Evolutionary conservation across 1,284 basidiomycete species (phyloP), one percentile per base, ranked within the genome.

Genomic region (Prillingera fragicola): DNA sequence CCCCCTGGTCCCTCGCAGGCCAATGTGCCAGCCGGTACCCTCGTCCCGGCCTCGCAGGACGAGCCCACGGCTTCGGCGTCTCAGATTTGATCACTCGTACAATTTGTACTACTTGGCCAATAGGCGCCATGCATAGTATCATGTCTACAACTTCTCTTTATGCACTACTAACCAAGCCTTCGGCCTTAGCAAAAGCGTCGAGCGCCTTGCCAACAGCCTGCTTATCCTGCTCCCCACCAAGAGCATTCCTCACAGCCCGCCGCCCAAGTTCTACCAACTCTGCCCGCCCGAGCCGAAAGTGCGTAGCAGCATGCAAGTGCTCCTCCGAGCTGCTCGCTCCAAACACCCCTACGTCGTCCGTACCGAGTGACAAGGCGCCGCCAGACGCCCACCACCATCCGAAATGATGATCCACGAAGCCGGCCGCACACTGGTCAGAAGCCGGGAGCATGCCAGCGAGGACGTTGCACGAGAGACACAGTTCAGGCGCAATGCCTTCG

Each of bases 401-500:
- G 41, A 63, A 60, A 40, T 63, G 62, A 46, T 63, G 62, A 32
- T 57, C 54, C 3, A 39, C 38, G 5, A 48, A 37, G 5, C 14
- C 19, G 4, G 38, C 29, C 22, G 39, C 31, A 14, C 5, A n/a
- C 4, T 27, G 28, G 17, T 21, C 43, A n/a, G 25, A 17, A 8
- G 46, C 33, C 21, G 58, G 59, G 17, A 63, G 47, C 59, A 63
- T 62, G 27, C 55, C 54, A 0, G 59, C 59, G 17, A 87, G 57
- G 10, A 90, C 62, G 65, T 90, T 90, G 5, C 87, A 89, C 14
- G 77, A 82, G 32, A 90, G 74, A 62, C 87, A 89, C 39, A 90
- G 80, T 65, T 89, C 87, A 24, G 88, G 77, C 52, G 80, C 80
- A 33, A 79, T 81, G 38, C 79, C 79, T 28, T 77, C 71, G 26